A percentile compares a stretch with the other conserved stretches of the same genome.
Evolutionary conservation across 1,139 yeast species (phyloP).

Genomic region (Hyphopichia khmerensis): DNA sequence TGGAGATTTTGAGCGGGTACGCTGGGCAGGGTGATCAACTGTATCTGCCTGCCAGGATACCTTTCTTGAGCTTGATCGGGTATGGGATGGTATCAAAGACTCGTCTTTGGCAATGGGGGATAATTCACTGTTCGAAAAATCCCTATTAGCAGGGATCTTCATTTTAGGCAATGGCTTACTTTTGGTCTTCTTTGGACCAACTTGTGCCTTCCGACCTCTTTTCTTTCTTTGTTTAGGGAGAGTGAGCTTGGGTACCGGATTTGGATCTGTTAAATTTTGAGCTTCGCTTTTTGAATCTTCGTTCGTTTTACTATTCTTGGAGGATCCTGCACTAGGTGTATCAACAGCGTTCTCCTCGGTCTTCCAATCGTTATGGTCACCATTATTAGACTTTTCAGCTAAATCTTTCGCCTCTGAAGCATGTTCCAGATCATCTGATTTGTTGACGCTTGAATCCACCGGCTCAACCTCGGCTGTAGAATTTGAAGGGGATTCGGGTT

Average conservation of each 20-base stretch:
- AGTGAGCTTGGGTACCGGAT: background rate
- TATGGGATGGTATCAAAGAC: background rate
- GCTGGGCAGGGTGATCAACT: conserved; percentile 32
- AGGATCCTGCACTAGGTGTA: no score
- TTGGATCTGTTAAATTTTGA: background rate
- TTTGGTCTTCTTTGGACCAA: background rate
- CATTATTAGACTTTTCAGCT: no score
- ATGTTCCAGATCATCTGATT: no score
- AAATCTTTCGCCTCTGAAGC: no score
- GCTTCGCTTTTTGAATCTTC: no score
- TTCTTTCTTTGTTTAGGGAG: background rate
- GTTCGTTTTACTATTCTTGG: no score
- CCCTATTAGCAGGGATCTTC: background rate
- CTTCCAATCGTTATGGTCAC: no score
- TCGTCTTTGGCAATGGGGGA: conserved; percentile 1
- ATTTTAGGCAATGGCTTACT: background rate
- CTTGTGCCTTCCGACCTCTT: conserved; percentile 1
- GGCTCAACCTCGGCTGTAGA: no score
- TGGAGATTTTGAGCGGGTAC: conserved; percentile 47
- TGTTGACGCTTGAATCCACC: no score
- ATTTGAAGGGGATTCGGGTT: no score
- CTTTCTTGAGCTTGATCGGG: conserved; percentile 3
- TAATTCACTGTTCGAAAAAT: conserved; percentile 1
- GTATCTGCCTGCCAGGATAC: background rate
- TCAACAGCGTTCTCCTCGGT: no score